Evolutionary conservation across 2,329 filamentous ascomycete species (phyloP).

Genomic region (Raffaelea ambrosiae): DNA sequence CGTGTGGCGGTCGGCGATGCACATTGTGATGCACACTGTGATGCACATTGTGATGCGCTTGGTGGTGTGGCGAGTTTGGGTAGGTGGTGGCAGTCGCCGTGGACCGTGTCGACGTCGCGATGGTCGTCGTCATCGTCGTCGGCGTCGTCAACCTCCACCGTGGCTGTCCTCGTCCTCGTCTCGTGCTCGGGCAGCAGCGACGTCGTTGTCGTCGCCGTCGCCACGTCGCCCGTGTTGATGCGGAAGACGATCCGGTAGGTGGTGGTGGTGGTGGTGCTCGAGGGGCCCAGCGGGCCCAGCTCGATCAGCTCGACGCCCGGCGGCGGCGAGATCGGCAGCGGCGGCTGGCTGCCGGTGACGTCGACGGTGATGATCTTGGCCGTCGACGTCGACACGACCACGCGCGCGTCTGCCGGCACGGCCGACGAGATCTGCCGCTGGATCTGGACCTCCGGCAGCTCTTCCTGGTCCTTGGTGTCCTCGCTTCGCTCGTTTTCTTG

Average conservation of each 20-base stretch:
- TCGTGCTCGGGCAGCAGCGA: neutral
- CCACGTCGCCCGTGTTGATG: conserved; percentile 15
- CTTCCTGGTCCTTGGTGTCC: conserved; percentile 31
- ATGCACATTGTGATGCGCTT: neutral
- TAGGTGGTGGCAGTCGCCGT: neutral
- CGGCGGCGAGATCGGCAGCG: conserved; percentile 43
- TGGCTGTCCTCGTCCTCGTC: neutral
- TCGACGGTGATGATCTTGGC: conserved; percentile 59
- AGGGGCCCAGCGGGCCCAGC: conserved; percentile 23
- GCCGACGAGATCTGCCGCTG: conserved; percentile 47
- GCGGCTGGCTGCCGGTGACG: conserved; percentile 44
- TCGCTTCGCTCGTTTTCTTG: conserved; percentile 2
- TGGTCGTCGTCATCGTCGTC: too few relatives aligned
- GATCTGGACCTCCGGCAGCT: conserved; percentile 36
- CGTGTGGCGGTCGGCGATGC: neutral
- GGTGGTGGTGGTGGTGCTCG: conserved; percentile 15
- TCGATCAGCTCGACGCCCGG: conserved; percentile 53
- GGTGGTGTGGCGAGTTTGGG: too few relatives aligned
- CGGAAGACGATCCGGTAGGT: conserved; percentile 52
- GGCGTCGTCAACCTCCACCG: conserved; percentile 21
- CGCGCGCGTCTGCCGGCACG: conserved; percentile 45
- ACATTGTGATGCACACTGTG: neutral
- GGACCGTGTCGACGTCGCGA: conserved; percentile 9
- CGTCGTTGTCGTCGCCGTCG: neutral
- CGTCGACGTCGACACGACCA: conserved; percentile 50